These are phyloP conservation scores for Gastroboletus turbinatus DNA, from an alignment of 1,284 basidiomycete genomes.

Conservation along the genomic window DNA sequence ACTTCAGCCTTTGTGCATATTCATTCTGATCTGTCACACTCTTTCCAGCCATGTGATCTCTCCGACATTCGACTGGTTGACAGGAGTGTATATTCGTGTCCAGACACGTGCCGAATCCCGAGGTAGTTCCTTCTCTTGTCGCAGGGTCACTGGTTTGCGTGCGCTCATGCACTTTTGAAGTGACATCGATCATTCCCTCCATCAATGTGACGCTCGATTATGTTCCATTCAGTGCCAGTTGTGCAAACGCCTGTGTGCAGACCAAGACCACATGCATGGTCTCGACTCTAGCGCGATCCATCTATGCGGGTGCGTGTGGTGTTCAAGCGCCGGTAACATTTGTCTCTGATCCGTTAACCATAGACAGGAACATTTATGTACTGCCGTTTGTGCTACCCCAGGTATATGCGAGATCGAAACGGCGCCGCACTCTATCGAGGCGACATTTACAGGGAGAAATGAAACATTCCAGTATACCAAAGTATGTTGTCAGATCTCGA, in stretches of 20 bases:
- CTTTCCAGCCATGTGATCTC: conserved; percentile 46
- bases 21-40: background rate
- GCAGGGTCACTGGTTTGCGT: background rate
- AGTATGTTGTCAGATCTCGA: conserved; percentile 25
- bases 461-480: conserved; percentile 52
- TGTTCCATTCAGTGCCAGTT: conserved; percentile 55
- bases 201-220: conserved; percentile 50
- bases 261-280: conserved; percentile 53
- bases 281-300: conserved; percentile 43
- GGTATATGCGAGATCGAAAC: conserved; percentile 61
- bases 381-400: conserved; percentile 38
- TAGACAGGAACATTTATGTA: conserved; percentile 53
- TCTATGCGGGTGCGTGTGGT: conserved; percentile 53
- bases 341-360: background rate
- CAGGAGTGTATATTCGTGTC: conserved; percentile 41
- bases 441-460: conserved; percentile 50
- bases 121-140: conserved; percentile 33
- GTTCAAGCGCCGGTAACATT: background rate
- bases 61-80: conserved; percentile 33
- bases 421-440: conserved; percentile 55
- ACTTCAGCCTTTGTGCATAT: background rate
- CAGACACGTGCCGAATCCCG: conserved; percentile 42
- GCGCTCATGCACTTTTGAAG: conserved; percentile 22
- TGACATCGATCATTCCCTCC: conserved; percentile 44
- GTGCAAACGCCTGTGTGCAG: conserved; percentile 52